Conservation (phyloP, 108 stramenopile species). For the Pseudonitzschia multiseries region DNA sequence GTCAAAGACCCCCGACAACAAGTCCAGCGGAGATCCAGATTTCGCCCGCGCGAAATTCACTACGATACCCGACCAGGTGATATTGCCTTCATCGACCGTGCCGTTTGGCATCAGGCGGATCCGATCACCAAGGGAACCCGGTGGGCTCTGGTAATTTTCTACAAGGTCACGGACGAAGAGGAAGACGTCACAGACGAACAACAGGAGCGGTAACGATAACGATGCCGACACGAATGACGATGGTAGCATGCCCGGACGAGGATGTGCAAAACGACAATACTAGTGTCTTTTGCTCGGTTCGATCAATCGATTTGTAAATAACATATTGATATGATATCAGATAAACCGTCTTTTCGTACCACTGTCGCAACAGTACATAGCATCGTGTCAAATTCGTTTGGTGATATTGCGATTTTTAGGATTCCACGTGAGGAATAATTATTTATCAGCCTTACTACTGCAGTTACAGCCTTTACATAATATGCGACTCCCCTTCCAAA, state of each 20-base stretch:
- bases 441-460: no score
- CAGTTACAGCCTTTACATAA: no score
- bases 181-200: not conserved
- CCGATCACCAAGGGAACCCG: conserved; percentile 88
- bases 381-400: no score
- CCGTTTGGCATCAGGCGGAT: conserved; percentile 85
- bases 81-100: conserved; percentile 83
- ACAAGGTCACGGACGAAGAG: conserved; percentile 50
- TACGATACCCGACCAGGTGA: conserved; percentile 87
- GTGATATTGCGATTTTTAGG: no score
- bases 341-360: no score
- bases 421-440: no score
- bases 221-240: not conserved
- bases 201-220: not conserved
- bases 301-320: no score
- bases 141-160: conserved; percentile 91
- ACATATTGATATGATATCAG: no score
- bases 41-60: conserved; percentile 59
- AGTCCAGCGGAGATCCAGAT: not conserved
- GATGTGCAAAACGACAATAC: no score
- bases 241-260: not conserved
- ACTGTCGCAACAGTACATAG: no score
- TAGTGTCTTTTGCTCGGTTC: no score
- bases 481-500: no score
- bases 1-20: not conserved